Evolutionary conservation across 345 rosid genomes (phyloP).

Genomic region (Triadica sebifera): DNA sequence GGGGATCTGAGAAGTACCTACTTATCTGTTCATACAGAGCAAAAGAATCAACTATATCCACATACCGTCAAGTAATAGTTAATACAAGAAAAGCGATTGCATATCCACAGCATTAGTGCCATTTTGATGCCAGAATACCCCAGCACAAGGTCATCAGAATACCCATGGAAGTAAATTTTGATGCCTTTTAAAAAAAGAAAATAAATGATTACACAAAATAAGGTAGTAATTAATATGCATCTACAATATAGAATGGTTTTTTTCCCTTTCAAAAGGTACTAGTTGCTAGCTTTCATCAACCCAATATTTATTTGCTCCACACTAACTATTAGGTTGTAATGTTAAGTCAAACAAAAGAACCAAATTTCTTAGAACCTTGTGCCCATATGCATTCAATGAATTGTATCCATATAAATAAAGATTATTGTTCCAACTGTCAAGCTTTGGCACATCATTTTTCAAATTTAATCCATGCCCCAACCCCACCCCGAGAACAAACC

Average conservation of each 20-base stretch:
- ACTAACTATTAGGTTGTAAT: neutral
- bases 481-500: neutral
- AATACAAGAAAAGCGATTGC: neutral
- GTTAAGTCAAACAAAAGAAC: neutral
- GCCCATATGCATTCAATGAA: neutral
- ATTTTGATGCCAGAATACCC: neutral
- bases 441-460: neutral
- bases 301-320: neutral
- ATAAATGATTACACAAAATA: neutral
- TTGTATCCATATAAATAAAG: neutral
- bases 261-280: neutral
- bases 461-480: neutral
- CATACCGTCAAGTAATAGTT: neutral
- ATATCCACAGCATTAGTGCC: neutral
- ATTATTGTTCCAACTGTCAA: neutral
- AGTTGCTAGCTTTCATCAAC: neutral
- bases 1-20: slow-evolving; percentile 8
- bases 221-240: neutral
- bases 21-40: slow-evolving; percentile 15
- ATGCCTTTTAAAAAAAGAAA: neutral
- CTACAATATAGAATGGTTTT: neutral
- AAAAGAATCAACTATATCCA: slow-evolving; percentile 5
- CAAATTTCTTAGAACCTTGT: neutral
- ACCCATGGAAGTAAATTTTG: neutral
- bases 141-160: neutral